Evolutionary conservation across 805 yeast genomes (phyloP).

Genomic region (Phaffomyces thermotolerans): DNA sequence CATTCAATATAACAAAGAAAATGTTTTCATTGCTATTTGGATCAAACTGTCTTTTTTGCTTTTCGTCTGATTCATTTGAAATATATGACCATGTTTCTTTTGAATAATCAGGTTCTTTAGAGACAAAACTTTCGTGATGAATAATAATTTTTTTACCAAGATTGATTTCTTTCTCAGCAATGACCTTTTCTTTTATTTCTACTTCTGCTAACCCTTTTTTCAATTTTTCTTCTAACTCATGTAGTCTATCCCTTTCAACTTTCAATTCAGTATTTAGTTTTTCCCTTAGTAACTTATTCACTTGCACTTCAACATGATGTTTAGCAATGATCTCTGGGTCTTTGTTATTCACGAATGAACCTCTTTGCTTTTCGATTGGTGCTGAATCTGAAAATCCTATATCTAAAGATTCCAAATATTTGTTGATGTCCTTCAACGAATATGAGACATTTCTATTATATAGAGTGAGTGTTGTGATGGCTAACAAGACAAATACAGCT

Average conservation of each 20-base stretch:
- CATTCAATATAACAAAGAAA: conserved; percentile 21
- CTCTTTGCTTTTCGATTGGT: background rate
- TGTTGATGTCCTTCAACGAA: background rate
- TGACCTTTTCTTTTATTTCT: background rate
- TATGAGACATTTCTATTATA: too few species aligned
- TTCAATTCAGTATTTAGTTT: background rate
- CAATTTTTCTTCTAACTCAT: background rate
- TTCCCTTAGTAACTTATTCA: background rate
- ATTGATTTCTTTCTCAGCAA: background rate
- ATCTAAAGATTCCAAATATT: background rate
- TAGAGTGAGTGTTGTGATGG: too few species aligned
- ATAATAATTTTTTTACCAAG: background rate
- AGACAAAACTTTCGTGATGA: background rate
- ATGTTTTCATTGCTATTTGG: conserved; percentile 8
- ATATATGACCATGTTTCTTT: background rate
- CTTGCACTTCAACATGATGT: conserved; percentile 1
- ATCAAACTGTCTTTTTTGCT: background rate
- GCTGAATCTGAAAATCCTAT: background rate
- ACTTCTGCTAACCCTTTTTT: background rate
- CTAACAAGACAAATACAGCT: too few species aligned
- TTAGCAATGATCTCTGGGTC: conserved; percentile 4
- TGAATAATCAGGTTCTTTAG: background rate
- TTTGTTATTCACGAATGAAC: background rate
- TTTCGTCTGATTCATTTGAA: background rate
- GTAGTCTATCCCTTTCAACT: background rate